Conservation (phyloP, 352 stramenopile species). For the Globisporangium iwayamae region DNA sequence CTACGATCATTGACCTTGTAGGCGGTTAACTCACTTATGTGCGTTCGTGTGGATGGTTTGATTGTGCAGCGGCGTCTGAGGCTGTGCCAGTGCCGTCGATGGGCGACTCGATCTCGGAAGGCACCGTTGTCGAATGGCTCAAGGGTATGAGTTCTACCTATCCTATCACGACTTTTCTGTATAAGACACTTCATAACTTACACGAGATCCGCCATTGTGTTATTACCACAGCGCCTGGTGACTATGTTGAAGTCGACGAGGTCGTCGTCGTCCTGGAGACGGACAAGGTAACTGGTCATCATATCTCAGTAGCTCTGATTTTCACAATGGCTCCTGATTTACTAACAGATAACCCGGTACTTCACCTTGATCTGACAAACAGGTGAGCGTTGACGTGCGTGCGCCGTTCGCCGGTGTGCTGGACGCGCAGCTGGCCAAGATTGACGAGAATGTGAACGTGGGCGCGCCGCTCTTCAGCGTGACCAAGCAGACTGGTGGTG, state of each 20-base stretch:
- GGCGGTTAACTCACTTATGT: not conserved
- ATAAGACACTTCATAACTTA: not conserved
- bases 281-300: constrained; percentile 89
- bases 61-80: constrained; percentile 30
- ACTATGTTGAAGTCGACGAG: constrained; percentile 94
- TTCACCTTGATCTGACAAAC: not conserved
- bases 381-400: constrained; percentile 91
- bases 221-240: constrained; percentile 65
- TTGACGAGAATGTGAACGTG: constrained; percentile 97
- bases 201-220: not conserved
- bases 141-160: constrained; percentile 49
- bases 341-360: not conserved
- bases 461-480: constrained; percentile 89
- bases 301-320: not conserved
- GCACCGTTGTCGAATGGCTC: constrained; percentile 96
- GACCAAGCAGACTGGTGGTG: constrained; percentile 34
- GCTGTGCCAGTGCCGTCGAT: constrained; percentile 83
- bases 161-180: not conserved
- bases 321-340: not conserved
- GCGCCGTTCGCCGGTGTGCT: constrained; percentile 90
- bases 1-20: too few relatives aligned
- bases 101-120: constrained; percentile 97
- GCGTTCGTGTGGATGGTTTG: not conserved
- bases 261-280: constrained; percentile 98
- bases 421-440: constrained; percentile 88